Conservation (phyloP, 495 filamentous ascomycete species). For the Penicillium paxilli region DNA sequence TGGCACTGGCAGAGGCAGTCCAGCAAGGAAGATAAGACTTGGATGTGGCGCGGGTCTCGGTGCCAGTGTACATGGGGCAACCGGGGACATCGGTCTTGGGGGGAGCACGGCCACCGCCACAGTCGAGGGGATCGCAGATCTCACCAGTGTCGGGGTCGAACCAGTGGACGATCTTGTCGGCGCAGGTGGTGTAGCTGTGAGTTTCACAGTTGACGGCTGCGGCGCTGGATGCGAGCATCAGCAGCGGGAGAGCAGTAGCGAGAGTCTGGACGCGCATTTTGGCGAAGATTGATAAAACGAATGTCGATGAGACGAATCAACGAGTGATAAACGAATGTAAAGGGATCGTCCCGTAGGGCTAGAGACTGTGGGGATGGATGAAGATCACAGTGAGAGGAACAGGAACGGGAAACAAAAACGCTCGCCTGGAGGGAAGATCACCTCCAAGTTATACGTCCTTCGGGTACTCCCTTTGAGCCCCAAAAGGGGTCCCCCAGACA, state of each 20-base stretch:
- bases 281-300: slow-evolving; percentile 1
- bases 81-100: slow-evolving; percentile 56
- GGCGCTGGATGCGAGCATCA: slow-evolving; percentile 16
- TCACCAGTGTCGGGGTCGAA: slow-evolving; percentile 55
- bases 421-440: background rate
- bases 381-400: background rate
- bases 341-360: background rate
- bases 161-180: slow-evolving; percentile 42
- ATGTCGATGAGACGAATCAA: background rate
- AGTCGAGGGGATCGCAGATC: slow-evolving; percentile 56
- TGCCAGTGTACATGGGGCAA: slow-evolving; percentile 55
- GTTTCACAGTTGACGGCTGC: slow-evolving; percentile 11
- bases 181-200: slow-evolving; percentile 24
- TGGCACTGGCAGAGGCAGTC: slow-evolving; percentile 13
- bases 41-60: slow-evolving; percentile 38
- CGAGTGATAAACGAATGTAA: too few species aligned
- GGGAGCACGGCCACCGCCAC: slow-evolving; percentile 59
- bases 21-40: slow-evolving; percentile 42
- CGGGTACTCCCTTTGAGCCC: background rate
- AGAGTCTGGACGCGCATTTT: slow-evolving; percentile 5
- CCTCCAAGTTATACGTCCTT: background rate
- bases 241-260: slow-evolving; percentile 8
- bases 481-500: too few species aligned
- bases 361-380: background rate
- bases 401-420: background rate